A percentile compares a stretch with the other conserved stretches of the same genome.
These are phyloP conservation scores for Ceriops zippeliana DNA, from an alignment of 345 rosid genomes.

Conservation along the genomic window DNA sequence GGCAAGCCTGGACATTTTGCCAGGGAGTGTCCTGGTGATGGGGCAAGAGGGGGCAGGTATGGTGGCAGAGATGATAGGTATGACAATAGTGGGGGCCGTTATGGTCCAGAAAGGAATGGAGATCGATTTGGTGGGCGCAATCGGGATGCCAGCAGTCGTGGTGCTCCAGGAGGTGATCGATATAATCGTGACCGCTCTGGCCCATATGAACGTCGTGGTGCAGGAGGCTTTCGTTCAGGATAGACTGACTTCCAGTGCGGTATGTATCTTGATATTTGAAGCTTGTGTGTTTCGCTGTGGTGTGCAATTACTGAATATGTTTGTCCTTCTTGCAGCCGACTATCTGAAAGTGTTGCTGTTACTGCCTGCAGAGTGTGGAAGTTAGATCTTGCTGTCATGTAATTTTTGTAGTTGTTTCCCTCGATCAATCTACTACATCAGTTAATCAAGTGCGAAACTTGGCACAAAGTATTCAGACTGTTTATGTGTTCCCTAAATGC, in stretches of 20 bases:
- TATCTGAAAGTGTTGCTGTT: slow-evolving; percentile 27
- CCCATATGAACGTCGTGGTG: slow-evolving; percentile 74
- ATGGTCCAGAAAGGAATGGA: slow-evolving; percentile 82
- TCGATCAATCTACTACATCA: slow-evolving; percentile 36
- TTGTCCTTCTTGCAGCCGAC: slow-evolving; percentile 24
- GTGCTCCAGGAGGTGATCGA: slow-evolving; percentile 68
- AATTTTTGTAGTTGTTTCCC: slow-evolving; percentile 28
- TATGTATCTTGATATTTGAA: slow-evolving; percentile 17
- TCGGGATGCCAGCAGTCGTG: slow-evolving; percentile 68
- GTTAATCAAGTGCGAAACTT: slow-evolving; percentile 38
- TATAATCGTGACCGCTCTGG: slow-evolving; percentile 73
- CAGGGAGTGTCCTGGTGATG: slow-evolving; percentile 85
- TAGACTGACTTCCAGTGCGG: slow-evolving; percentile 27
- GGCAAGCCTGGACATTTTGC: slow-evolving; percentile 98
- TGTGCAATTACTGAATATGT: slow-evolving; percentile 8
- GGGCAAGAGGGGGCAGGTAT: slow-evolving; percentile 45
- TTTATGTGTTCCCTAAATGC: slow-evolving; percentile 43
- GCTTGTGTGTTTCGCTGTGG: slow-evolving; percentile 4
- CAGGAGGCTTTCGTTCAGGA: slow-evolving; percentile 50
- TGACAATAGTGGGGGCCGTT: slow-evolving; percentile 41
- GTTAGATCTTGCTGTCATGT: slow-evolving; percentile 26
- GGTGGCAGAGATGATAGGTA: slow-evolving; percentile 48
- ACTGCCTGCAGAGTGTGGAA: slow-evolving; percentile 24
- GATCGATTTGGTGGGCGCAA: slow-evolving; percentile 71
- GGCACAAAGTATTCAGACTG: slow-evolving; percentile 32